Conservation (phyloP, 1,284 basidiomycete genomes). For the Ustilago trichophora region DNA sequence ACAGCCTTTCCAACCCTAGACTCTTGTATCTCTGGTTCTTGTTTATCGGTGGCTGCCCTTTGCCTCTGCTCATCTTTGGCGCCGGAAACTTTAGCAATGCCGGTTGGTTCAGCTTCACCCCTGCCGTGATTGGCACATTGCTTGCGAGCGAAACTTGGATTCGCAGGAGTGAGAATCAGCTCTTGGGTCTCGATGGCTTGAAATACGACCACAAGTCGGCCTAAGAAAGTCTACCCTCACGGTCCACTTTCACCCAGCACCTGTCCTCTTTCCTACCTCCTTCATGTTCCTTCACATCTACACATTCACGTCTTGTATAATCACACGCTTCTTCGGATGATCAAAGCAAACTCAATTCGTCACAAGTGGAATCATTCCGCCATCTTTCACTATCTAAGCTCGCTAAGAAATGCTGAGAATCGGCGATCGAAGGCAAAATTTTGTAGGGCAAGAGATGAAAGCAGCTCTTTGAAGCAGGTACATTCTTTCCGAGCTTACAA, state of each 20-base stretch:
- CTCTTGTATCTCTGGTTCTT: constrained; percentile 61
- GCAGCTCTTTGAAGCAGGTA: no score
- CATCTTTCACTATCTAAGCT: no score
- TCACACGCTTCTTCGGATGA: neutral
- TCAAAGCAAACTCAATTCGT: no score
- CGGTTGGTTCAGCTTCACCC: constrained; percentile 61
- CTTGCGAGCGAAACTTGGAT: constrained; percentile 56
- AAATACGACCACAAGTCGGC: constrained; percentile 65
- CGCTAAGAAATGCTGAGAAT: no score
- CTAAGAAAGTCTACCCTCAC: no score
- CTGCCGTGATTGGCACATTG: constrained; percentile 42
- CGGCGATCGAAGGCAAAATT: no score
- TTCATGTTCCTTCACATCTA: neutral
- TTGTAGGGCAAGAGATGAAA: no score
- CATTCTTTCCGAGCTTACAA: no score
- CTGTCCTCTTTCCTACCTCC: neutral
- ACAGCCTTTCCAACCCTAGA: constrained; percentile 42
- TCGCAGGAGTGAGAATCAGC: constrained; percentile 48
- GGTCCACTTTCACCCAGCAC: no score
- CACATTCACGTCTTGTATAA: constrained; percentile 1
- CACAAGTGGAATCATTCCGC: no score
- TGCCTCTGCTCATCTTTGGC: constrained; percentile 64
- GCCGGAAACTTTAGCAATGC: constrained; percentile 62
- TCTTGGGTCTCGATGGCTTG: constrained; percentile 53
- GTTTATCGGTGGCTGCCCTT: constrained; percentile 45